These are phyloP conservation scores for Rhodamnia argentea DNA, from an alignment of 345 rosid species.

Conservation along the genomic window DNA sequence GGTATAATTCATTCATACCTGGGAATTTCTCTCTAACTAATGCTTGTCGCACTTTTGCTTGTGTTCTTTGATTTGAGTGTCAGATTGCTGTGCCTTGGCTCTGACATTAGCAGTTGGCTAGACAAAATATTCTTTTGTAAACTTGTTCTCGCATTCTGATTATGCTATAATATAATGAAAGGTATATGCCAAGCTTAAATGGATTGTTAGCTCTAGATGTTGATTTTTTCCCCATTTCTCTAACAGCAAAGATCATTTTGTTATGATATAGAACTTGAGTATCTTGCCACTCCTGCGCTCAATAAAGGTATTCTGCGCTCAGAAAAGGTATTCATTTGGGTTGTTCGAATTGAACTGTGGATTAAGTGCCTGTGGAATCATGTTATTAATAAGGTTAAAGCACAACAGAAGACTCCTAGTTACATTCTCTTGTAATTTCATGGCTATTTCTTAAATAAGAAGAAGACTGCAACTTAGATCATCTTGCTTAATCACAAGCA, in stretches of 20 bases:
- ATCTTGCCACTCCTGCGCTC: background rate
- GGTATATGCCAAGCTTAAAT: background rate
- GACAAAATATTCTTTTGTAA: background rate
- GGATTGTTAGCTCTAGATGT: background rate
- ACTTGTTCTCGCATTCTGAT: background rate
- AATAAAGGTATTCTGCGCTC: background rate
- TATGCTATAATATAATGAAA: background rate
- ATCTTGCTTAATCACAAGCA: background rate
- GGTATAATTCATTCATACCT: slow-evolving; percentile 29
- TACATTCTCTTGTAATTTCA: background rate
- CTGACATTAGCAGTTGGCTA: background rate
- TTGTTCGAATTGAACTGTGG: background rate
- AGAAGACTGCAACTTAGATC: background rate
- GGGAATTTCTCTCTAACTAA: background rate
- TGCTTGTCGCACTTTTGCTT: background rate
- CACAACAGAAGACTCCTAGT: background rate
- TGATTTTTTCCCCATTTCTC: background rate
- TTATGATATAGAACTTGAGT: background rate
- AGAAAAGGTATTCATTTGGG: background rate
- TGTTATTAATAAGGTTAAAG: background rate
- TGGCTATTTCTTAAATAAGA: background rate
- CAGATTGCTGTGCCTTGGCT: background rate
- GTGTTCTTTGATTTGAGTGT: background rate
- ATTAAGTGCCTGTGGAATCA: background rate
- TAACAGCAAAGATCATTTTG: background rate